These are phyloP conservation scores for Solanum pennellii DNA, from an alignment of 257 asterid species.

Conservation along the genomic window DNA sequence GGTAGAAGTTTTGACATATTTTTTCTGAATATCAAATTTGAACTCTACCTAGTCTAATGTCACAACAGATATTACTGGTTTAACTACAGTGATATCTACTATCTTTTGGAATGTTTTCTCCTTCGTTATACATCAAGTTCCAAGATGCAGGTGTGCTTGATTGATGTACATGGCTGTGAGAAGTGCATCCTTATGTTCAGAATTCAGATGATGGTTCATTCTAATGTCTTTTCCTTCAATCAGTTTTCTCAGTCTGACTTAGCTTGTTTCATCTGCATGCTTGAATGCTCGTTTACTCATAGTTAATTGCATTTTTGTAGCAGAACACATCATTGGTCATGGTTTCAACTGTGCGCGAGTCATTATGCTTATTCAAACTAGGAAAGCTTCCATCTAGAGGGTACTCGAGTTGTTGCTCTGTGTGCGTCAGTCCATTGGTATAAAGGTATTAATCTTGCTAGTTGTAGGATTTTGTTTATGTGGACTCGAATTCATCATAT, in stretches of 20 bases:
- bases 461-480: neutral
- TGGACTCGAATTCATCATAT: neutral
- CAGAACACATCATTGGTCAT: neutral
- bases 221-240: neutral
- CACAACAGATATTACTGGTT: neutral
- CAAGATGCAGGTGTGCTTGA: neutral
- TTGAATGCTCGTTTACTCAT: neutral
- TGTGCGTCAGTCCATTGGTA: neutral
- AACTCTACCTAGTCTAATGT: no score
- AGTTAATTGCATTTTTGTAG: neutral
- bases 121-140: no score
- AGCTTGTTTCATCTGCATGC: neutral
- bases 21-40: no score
- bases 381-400: neutral
- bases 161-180: neutral
- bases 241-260: neutral
- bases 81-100: neutral
- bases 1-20: no score
- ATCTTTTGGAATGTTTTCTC: neutral
- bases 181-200: neutral
- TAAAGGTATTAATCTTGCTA: neutral
- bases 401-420: neutral
- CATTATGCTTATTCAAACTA: no score
- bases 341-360: neutral
- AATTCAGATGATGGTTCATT: neutral